Evolutionary conservation across 2,329 filamentous ascomycete species (phyloP), one percentile per base, ranked within the genome.

Genomic region (Fusarium xylarioides): DNA sequence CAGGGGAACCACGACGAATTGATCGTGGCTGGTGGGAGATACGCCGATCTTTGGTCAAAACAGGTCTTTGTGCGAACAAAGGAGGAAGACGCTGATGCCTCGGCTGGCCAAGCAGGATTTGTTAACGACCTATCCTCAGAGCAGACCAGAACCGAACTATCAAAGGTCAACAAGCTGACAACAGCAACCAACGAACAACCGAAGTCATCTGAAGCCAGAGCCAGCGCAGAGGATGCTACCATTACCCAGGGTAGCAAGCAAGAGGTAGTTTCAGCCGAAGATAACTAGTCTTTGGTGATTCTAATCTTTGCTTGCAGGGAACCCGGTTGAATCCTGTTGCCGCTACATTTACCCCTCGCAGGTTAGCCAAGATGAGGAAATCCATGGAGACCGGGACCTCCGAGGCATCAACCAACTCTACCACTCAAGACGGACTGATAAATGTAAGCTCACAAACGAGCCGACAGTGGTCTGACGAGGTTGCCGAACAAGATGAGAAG

Each of bases 21-120:
- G 26, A 84, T 93, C 54, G 80, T 83, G 16, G 81, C 84, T n/a
- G 83, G 86, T 12, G 91, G 91, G 5, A 87, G 88, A 81, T 93
- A 92, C 74, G 86, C 87, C 30, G 87, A 89, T 58, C 81, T 93
- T 37, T 93, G 91, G 91, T 88, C 87, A 7, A 90, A 90, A 76
- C 90, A 92, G 75, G 83, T 88, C 23, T 89, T 89, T 74, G 79
- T 87, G 44, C 86, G 85, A 66, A 81, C 86, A 2, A 87, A 86
- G 67, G 85, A 86, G 38, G 70, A 76, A 54, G 68, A 74, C 47
- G 74, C 80, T 47, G 61, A 73, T 18, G 53, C 44, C n/a, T 77
- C 71, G 23, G 40, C 59, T 57, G 70, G 72, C 19, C 72, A 78
- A 66, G 68, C 70, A 44, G 77, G 75, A 56, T 68, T 82, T 49